Base-by-base conservation (phyloP, 73 alveolate species). In the Tetrahymena borealis region DNA sequence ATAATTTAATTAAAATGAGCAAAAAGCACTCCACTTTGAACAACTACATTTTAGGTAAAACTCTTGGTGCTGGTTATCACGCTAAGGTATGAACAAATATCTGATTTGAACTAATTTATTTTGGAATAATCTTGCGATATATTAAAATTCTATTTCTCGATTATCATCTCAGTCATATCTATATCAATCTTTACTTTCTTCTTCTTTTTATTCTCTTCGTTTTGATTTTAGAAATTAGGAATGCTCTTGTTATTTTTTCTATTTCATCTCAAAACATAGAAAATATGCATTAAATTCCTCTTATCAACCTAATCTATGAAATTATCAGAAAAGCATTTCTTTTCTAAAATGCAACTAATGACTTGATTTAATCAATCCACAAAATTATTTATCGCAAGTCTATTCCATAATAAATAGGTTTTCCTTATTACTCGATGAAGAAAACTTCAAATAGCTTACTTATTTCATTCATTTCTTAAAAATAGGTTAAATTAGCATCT, bases 51-150 rank as follows among this genome's bases (percentile, higher is more conserved):
- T 60, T 60, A 60, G 85, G 85, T 28, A 60, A 60, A 31, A 93
- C 95, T 13, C 85, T 93, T 20, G 95, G 95, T 31, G 37, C 78
- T 85, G 95, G 95, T 39, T 40, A 20, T 24, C 93, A 85, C 79
- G 95, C 93, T 15, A 93, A 93, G 95, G 85, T 60, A 60, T 24
- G 9, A 60, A 24, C 85, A 60, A 60, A 60, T 13, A 18, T 60
- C 28, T 0, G n/a, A n/a, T n/a, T n/a, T n/a, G n/a, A n/a, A n/a
- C n/a, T n/a, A n/a, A n/a, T n/a, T n/a, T n/a, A n/a, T n/a, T n/a
- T n/a, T n/a, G n/a, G n/a, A n/a, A n/a, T n/a, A 9, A 9, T 39
- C 43, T 9, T 9, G 43, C 4, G 31, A 24, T 60, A 4, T 60
- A 12, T 1, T 35, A 60, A 60, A 42, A 60, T 60, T 60, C 85